A percentile compares a stretch with the other conserved stretches of the same genome.
These are phyloP conservation scores for Mimosa pudica DNA, from an alignment of 306 rosid species.

Conservation along the genomic window DNA sequence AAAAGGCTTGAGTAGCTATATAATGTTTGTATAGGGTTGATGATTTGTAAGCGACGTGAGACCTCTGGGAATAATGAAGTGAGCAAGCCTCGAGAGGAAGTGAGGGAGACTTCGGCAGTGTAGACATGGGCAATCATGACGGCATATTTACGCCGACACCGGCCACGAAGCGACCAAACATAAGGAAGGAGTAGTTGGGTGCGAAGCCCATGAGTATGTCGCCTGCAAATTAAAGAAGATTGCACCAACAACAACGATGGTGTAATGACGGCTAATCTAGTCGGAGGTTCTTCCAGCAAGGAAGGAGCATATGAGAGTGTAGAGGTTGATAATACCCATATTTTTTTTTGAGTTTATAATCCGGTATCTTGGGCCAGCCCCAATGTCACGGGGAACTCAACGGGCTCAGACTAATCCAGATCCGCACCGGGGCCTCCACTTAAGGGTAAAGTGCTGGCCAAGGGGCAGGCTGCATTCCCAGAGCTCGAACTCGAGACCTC, in stretches of 20 bases:
- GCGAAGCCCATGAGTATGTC: slow-evolving; percentile 85
- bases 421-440: too few relatives aligned
- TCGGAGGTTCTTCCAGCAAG: slow-evolving; percentile 86
- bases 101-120: slow-evolving; percentile 78
- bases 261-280: slow-evolving; percentile 89
- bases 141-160: slow-evolving; percentile 45
- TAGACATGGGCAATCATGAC: slow-evolving; percentile 79
- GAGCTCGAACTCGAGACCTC: too few relatives aligned
- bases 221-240: slow-evolving; percentile 62
- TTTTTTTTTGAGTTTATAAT: too few relatives aligned
- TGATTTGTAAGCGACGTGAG: too few relatives aligned
- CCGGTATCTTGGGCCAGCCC: too few relatives aligned
- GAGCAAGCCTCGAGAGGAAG: slow-evolving; percentile 82
- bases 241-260: slow-evolving; percentile 59
- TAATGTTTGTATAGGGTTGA: too few relatives aligned
- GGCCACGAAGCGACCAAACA: slow-evolving; percentile 82
- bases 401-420: too few relatives aligned
- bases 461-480: too few relatives aligned
- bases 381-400: too few relatives aligned
- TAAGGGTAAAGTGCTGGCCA: too few relatives aligned
- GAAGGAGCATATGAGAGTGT: slow-evolving; percentile 63
- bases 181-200: slow-evolving; percentile 72
- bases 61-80: slow-evolving; percentile 76
- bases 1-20: too few relatives aligned
- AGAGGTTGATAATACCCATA: slow-evolving; percentile 62